Evolutionary conservation across 2,329 filamentous ascomycete species (phyloP), one percentile per base, ranked within the genome.

Genomic region (Helotiales sp.): DNA sequence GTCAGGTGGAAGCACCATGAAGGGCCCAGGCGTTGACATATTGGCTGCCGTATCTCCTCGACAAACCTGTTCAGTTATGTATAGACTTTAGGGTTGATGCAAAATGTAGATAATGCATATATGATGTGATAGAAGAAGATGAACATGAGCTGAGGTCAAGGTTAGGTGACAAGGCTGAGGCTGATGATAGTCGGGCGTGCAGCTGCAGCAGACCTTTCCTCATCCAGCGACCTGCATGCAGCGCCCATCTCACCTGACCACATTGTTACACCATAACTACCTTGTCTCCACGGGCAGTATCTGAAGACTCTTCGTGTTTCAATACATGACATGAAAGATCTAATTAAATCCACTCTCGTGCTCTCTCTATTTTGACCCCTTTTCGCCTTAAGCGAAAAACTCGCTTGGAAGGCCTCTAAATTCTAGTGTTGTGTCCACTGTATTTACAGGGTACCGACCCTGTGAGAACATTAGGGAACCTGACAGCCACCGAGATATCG

Each of bases 141-240:
- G 26, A 34, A 37, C 6, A 3, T 22, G n/a, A 13, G 52, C 8
- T 57, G 52, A 57, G 24, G 52, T 37, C n/a, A 15, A 37, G 30
- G 24, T 57, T 57, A 57, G 52, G 52, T 17, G 17, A 57, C 52
- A 34, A 57, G 52, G 52, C 52, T 57, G 52, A 34, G n/a, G 52
- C 52, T 57, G 52, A 57, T 11, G 28, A 57, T 57, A 37, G 20
- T 34, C 20, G 20, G 20, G 30, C 30, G 37, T 57, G 30, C 11
- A 52, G 22, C 49, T 26, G 26, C 20, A 45, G 40, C 40, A 45
- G 17, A 11, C 30, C 24, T 57, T 20, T 20, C 52, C 52, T 37
- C 5, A 37, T 57, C 52, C 11, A 37, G 52, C 52, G n/a, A 37
- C 52, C n/a, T 7, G n/a, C 52, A 57, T 57, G n/a, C 30, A 24